Conservation (phyloP, 352 stramenopile species). For the Globisporangium iwayamae region DNA sequence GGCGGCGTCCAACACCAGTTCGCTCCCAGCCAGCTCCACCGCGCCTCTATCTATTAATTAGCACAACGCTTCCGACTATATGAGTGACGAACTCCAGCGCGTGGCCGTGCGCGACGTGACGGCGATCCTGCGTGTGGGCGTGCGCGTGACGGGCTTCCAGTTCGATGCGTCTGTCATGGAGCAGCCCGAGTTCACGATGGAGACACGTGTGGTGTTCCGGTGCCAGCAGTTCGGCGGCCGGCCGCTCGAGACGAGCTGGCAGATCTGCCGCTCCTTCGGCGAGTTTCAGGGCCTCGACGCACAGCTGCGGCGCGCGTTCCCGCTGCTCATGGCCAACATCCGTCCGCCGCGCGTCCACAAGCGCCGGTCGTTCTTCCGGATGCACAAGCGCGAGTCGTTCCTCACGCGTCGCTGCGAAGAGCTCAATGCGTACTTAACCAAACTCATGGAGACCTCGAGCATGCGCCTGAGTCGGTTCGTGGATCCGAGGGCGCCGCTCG, state of each 20-base stretch:
- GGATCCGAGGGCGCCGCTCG: conserved; percentile 60
- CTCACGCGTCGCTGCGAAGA: conserved; percentile 53
- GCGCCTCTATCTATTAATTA: not conserved
- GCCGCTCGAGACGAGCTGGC: conserved; percentile 55
- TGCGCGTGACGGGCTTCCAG: conserved; percentile 62
- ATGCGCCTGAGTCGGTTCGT: conserved; percentile 72
- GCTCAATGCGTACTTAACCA: conserved; percentile 59
- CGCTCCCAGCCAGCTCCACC: not conserved
- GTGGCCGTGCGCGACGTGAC: conserved; percentile 61
- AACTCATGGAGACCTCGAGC: conserved; percentile 32
- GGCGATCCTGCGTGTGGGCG: conserved; percentile 49
- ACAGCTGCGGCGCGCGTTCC: conserved; percentile 61
- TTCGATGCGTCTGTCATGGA: conserved; percentile 78
- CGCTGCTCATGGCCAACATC: conserved; percentile 59
- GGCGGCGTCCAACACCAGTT: no score
- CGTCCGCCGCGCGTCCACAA: conserved; percentile 43
- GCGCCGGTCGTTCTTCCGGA: conserved; percentile 52
- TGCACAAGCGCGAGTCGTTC: conserved; percentile 57
- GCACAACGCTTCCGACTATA: not conserved
- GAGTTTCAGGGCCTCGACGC: conserved; percentile 74
- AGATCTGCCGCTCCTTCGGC: conserved; percentile 61
- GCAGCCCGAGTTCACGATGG: conserved; percentile 69
- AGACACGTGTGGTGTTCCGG: conserved; percentile 60
- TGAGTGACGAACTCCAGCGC: conserved; percentile 2
- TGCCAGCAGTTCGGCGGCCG: conserved; percentile 52